These are phyloP conservation scores for Daldinia loculata DNA, from an alignment of 495 filamentous ascomycete genomes.

Conservation along the genomic window DNA sequence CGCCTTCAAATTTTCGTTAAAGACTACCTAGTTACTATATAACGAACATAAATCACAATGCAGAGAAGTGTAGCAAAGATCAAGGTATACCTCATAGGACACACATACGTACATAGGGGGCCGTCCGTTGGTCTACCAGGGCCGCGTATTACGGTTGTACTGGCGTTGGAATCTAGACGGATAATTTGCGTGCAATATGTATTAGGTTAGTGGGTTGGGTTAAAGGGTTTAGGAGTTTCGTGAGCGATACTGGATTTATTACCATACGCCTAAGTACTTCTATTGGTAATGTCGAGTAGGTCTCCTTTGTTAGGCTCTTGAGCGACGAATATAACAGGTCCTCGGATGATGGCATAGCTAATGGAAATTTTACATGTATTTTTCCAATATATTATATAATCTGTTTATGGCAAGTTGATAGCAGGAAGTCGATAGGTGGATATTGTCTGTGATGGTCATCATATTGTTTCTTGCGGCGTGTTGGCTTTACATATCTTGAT, in stretches of 20 bases:
- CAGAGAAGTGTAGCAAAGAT: not conserved
- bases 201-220: not conserved
- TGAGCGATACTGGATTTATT: constrained; percentile 4
- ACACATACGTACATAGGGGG: constrained; percentile 21
- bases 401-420: not conserved
- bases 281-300: constrained; percentile 12
- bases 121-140: constrained; percentile 1
- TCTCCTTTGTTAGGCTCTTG: constrained; percentile 22
- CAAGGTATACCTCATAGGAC: constrained; percentile 4
- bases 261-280: not conserved
- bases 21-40: not conserved
- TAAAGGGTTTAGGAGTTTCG: constrained; percentile 11
- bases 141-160: not conserved
- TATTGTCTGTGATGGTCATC: not conserved
- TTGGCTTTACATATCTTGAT: not conserved
- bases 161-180: constrained; percentile 33
- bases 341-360: constrained; percentile 25
- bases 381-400: constrained; percentile 6
- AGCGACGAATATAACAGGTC: not conserved
- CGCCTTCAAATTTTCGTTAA: constrained; percentile 27
- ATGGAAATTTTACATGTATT: constrained; percentile 18
- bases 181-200: constrained; percentile 17
- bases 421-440: not conserved
- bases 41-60: constrained; percentile 2
- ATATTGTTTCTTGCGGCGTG: not conserved